Evolutionary conservation across 2,329 filamentous ascomycete species (phyloP), one percentile per base, ranked within the genome.

Genomic region (Aurifilum marmelostoma): DNA sequence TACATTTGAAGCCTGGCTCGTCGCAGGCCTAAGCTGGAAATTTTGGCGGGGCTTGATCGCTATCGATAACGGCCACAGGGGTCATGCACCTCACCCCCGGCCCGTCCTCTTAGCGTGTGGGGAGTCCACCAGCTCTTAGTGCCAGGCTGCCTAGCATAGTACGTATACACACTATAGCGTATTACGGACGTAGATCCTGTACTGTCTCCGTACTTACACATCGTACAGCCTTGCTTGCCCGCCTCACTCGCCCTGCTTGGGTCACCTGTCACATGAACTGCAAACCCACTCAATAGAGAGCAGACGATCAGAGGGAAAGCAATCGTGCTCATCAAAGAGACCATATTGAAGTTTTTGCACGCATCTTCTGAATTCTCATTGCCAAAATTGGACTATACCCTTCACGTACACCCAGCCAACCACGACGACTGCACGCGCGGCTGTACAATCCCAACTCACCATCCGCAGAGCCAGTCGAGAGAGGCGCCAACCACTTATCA

Each of bases 21-120:
- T 61, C 18, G 37, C 11, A 43, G 34, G 34, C 37, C 16, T 37
- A 47, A 63, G 62, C 61, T 63, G 63, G 61, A 65, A 70, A 64
- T 70, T 70, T 67, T 70, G 63, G 68, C 65, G 68, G 68, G 68
- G 68, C 18, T 50, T 14, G 18, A 12, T 12, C 43, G n/a, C 52
- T 58, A 43, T 62, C 63, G 63, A 59, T 59, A 59, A 47, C 34
- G 7, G 41, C 54, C 34, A 27, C 64, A 66, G 64, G 64, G 64
- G 41, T 65, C 8, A n/a, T 41, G 29, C 50, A 64, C 43, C 18
- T n/a, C 3, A 9, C 21, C 43, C 43, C 7, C n/a, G 21, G 43
- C 21, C 21, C 43, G 7, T 9, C 43, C 43, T n/a, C 18, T 21
- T 47, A 47, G 43, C 18, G 21, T n/a, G 21, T 47, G 43, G 43